Conservation (phyloP, 75 land plant genomes). For the Gnetum montanum region DNA sequence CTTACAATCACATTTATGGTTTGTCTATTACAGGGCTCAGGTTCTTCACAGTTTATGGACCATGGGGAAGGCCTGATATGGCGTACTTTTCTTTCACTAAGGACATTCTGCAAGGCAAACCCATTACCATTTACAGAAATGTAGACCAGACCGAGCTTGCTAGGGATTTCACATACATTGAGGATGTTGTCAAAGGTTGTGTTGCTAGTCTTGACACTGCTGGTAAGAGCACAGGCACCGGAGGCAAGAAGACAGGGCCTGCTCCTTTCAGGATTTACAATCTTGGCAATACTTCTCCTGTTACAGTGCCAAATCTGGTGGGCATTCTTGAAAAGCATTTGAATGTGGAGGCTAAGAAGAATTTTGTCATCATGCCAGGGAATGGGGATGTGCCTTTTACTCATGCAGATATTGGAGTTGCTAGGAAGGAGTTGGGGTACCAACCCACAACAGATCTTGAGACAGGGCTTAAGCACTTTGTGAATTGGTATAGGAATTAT, state of each 20-base stretch:
- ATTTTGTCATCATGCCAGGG: conserved; percentile 61
- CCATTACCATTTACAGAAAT: conserved; percentile 51
- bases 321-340: conserved; percentile 56
- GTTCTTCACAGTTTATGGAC: conserved; percentile 88
- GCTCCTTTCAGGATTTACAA: conserved; percentile 66
- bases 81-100: conserved; percentile 82
- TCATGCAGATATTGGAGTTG: conserved; percentile 71
- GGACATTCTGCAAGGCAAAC: conserved; percentile 55
- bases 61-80: conserved; percentile 94
- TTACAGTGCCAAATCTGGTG: conserved; percentile 55
- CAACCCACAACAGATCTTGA: conserved; percentile 58
- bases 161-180: conserved; percentile 80
- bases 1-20: conserved; percentile 79
- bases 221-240: conserved; percentile 68
- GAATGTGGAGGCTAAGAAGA: conserved; percentile 61
- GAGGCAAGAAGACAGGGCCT: conserved; percentile 66
- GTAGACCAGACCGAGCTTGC: conserved; percentile 53
- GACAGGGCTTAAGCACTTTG: conserved; percentile 73
- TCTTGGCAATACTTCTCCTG: conserved; percentile 73
- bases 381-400: conserved; percentile 86
- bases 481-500: conserved; percentile 64
- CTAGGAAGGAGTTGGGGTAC: conserved; percentile 56
- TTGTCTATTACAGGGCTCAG: conserved; percentile 77
- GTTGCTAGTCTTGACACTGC: conserved; percentile 66
- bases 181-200: conserved; percentile 80